These are phyloP conservation scores for Phoenix dactylifera DNA, from an alignment of 176 grass and related monocot species.

Conservation along the genomic window DNA sequence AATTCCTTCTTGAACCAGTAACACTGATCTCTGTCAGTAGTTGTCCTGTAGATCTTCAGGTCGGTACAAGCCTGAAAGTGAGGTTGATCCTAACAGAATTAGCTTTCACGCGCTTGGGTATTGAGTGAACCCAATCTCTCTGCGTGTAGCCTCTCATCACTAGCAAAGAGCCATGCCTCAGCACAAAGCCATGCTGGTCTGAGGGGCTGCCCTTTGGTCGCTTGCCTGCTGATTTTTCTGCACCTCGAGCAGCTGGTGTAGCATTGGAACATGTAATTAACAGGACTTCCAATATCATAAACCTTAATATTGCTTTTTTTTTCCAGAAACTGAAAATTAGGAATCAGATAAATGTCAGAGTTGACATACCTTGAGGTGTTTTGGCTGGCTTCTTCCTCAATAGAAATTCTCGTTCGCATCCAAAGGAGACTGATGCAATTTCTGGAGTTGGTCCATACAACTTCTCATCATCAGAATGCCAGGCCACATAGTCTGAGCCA, in stretches of 20 bases:
- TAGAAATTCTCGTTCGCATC: constrained; percentile 70
- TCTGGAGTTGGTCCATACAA: constrained; percentile 68
- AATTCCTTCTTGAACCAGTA: too few relatives aligned
- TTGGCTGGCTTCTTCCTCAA: constrained; percentile 51
- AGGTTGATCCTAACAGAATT: too few relatives aligned
- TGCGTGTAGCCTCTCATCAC: constrained; percentile 81
- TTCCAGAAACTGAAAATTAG: background rate
- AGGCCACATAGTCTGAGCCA: constrained; percentile 73
- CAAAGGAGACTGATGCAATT: constrained; percentile 68
- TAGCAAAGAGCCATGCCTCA: constrained; percentile 73
- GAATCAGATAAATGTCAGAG: background rate
- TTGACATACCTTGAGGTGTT: constrained; percentile 24
- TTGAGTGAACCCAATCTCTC: too few relatives aligned
- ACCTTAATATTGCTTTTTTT: background rate
- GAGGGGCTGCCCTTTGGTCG: constrained; percentile 21
- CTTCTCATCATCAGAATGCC: constrained; percentile 86
- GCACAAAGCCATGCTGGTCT: constrained; percentile 40
- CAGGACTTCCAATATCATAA: background rate
- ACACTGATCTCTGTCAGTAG: too few relatives aligned
- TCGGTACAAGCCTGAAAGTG: too few relatives aligned
- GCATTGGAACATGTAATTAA: background rate
- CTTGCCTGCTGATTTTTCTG: constrained; percentile 29
- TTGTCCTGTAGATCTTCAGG: too few relatives aligned
- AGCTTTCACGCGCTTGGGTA: too few relatives aligned
- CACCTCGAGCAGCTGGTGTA: constrained; percentile 14